These are phyloP conservation scores for Penicillium sp. DNA, from an alignment of 2,329 filamentous ascomycete species.

Conservation along the genomic window DNA sequence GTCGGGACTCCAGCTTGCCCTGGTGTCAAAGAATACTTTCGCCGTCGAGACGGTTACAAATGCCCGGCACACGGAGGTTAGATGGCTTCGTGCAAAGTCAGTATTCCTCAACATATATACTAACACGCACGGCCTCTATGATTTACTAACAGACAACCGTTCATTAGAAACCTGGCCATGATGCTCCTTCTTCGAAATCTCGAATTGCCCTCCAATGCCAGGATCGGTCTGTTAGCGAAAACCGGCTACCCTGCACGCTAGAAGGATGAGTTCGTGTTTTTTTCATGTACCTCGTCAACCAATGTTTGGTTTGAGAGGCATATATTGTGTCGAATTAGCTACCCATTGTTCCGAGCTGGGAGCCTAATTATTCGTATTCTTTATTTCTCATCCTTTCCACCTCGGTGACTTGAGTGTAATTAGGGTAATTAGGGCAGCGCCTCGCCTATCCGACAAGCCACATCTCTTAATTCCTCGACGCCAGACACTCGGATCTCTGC, in stretches of 20 bases:
- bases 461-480: no score
- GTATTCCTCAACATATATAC: neutral
- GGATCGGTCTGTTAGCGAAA: neutral
- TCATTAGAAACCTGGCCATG: neutral
- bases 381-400: neutral
- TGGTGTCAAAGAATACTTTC: slow-evolving; percentile 36
- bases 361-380: neutral
- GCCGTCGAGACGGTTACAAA: slow-evolving; percentile 34
- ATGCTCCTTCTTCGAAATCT: neutral
- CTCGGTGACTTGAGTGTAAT: neutral
- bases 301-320: neutral
- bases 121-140: no score
- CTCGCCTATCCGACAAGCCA: no score
- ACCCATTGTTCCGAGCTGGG: neutral
- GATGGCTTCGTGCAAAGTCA: slow-evolving; percentile 1
- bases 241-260: neutral
- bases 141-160: no score
- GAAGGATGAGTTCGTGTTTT: neutral
- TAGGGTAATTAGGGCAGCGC: no score
- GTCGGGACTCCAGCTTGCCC: slow-evolving; percentile 32
- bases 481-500: no score
- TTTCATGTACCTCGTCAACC: neutral
- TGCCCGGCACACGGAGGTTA: slow-evolving; percentile 33
- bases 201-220: neutral
- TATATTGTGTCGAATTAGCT: neutral